phyloP scores from a whole-genome alignment of 208 protist species.

The Balamuthia mandrillaris region DNA sequence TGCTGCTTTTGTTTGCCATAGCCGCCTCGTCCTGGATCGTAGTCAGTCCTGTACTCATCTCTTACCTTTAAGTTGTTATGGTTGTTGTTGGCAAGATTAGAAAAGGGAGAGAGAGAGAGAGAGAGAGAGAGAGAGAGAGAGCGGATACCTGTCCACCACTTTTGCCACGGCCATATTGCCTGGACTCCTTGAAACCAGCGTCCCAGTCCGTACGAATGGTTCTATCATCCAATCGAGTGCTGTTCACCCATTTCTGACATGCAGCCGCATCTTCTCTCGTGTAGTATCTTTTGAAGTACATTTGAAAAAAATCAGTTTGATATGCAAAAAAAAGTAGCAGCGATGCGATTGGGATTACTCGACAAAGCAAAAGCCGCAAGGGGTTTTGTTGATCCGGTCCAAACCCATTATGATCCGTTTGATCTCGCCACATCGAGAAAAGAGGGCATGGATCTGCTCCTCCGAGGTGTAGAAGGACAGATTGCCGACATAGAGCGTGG shows the following conservation, averaged over 20 bases:
- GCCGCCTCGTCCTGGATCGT: slow-evolving; percentile 58
- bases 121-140: neutral
- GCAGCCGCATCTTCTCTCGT: slow-evolving; percentile 80
- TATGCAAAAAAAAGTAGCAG: neutral
- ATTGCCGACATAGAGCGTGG: slow-evolving; percentile 93
- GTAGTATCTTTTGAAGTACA: too few species aligned
- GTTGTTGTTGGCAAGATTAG: neutral
- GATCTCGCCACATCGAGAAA: slow-evolving; percentile 86
- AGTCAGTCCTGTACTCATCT: slow-evolving; percentile 59
- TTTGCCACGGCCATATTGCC: slow-evolving; percentile 83
- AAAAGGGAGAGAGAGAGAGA: neutral
- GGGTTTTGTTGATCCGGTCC: slow-evolving; percentile 86
- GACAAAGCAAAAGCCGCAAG: slow-evolving; percentile 98
- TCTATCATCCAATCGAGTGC: slow-evolving; percentile 75
- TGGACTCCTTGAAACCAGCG: slow-evolving; percentile 77
- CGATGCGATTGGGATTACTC: slow-evolving; percentile 81
- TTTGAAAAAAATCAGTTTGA: neutral
- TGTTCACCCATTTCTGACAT: slow-evolving; percentile 82
- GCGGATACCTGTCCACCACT: slow-evolving; percentile 66
- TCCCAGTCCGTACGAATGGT: slow-evolving; percentile 79
- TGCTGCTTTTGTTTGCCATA: slow-evolving; percentile 51
- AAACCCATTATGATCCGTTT: slow-evolving; percentile 96
- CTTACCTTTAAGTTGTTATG: slow-evolving; percentile 33
- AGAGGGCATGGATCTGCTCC: slow-evolving; percentile 91
- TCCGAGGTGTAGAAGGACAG: slow-evolving; percentile 97